Percentiles rank a stretch among this genome's conserved stretches.
phyloP scores from a whole-genome alignment of 2,329 filamentous ascomycete species.

The Xenoacremonium recifei region DNA sequence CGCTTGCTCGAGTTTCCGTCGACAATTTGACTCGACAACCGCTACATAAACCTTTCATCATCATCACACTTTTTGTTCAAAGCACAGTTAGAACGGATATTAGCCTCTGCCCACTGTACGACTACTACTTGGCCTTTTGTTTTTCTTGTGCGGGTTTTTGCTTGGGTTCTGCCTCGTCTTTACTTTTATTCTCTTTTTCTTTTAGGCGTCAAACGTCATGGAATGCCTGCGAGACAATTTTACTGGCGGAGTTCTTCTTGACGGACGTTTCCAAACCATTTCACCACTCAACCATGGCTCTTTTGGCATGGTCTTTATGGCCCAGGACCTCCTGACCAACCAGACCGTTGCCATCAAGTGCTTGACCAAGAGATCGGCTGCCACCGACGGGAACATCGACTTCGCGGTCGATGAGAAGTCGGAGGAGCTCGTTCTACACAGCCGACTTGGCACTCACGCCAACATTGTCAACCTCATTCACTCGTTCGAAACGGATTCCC shows the following conservation, averaged over 20 bases:
- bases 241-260: slow-evolving; percentile 73
- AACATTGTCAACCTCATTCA: slow-evolving; percentile 93
- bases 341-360: slow-evolving; percentile 94
- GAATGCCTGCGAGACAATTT: slow-evolving; percentile 87
- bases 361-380: slow-evolving; percentile 75
- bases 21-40: too few species aligned
- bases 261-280: slow-evolving; percentile 86
- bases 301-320: slow-evolving; percentile 97
- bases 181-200: slow-evolving; percentile 15
- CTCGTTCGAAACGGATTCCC: slow-evolving; percentile 87
- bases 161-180: slow-evolving; percentile 13
- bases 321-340: slow-evolving; percentile 73
- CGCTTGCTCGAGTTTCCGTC: too few species aligned
- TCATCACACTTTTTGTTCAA: too few species aligned
- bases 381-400: slow-evolving; percentile 57
- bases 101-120: slow-evolving; percentile 29
- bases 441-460: slow-evolving; percentile 72
- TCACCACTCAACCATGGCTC: slow-evolving; percentile 97
- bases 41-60: too few species aligned
- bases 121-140: slow-evolving; percentile 23
- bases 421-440: slow-evolving; percentile 78
- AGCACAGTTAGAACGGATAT: too few species aligned
- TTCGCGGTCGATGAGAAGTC: slow-evolving; percentile 80
- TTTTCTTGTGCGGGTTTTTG: slow-evolving; percentile 17
- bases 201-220: slow-evolving; percentile 44